These are phyloP conservation scores for Thalassiosira exigua DNA, from an alignment of 352 stramenopile genomes.

Conservation along the genomic window DNA sequence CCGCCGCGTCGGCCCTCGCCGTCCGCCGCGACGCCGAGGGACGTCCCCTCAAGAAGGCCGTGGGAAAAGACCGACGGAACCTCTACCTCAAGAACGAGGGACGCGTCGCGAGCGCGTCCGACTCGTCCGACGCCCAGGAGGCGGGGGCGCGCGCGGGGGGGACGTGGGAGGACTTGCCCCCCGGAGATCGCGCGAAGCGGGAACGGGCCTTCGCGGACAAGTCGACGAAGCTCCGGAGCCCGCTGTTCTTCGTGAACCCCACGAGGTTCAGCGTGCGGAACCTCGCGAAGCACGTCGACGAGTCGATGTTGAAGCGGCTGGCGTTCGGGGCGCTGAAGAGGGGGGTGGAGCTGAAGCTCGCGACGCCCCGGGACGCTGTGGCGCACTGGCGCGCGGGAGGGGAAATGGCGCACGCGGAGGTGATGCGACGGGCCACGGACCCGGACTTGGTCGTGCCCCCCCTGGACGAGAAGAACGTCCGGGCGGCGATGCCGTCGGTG, in stretches of 20 bases:
- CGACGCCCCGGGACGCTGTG: conserved; percentile 87
- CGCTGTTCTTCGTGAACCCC: conserved; percentile 97
- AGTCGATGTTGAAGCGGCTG: conserved; percentile 91
- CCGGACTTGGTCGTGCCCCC: conserved; percentile 38
- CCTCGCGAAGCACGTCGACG: conserved; percentile 89
- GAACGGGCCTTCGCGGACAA: conserved; percentile 92
- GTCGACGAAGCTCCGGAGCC: conserved; percentile 96
- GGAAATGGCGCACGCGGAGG: conserved; percentile 70
- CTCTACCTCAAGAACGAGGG: conserved; percentile 95
- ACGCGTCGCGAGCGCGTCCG: conserved; percentile 82
- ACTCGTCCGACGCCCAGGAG: conserved; percentile 47
- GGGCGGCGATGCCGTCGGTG: conserved; percentile 73
- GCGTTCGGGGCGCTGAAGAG: conserved; percentile 86
- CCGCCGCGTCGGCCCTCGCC: conserved; percentile 68
- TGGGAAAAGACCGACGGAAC: conserved; percentile 94
- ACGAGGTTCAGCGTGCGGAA: conserved; percentile 94
- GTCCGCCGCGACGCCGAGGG: conserved; percentile 69
- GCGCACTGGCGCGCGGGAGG: conserved; percentile 73
- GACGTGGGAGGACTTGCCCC: conserved; percentile 89
- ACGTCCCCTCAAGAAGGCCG: conserved; percentile 75
- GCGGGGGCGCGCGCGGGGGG: conserved; percentile 49
- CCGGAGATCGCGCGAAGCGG: conserved; percentile 94
- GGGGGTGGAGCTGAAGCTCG: conserved; percentile 83
- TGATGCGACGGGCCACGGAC: conserved; percentile 65
- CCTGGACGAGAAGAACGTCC: conserved; percentile 72